Evolutionary conservation across 2,329 filamentous ascomycete species (phyloP).

Genomic region (Aureobasidium lini): DNA sequence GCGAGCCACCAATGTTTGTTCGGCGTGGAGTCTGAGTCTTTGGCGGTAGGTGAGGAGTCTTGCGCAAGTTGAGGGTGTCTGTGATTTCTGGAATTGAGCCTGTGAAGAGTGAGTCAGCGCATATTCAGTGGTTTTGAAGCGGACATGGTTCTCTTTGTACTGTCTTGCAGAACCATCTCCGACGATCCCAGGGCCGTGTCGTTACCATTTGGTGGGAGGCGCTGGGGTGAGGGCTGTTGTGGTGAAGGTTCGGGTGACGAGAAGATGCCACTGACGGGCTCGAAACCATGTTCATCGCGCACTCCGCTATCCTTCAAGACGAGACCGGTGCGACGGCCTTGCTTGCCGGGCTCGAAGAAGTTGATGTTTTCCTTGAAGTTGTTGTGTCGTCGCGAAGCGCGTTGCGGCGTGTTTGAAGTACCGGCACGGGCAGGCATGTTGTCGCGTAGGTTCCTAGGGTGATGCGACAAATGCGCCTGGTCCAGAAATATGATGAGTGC

Average conservation of each 20-base stretch:
- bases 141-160: slow-evolving; percentile 34
- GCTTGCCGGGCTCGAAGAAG: slow-evolving; percentile 18
- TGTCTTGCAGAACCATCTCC: slow-evolving; percentile 51
- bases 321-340: slow-evolving; percentile 76
- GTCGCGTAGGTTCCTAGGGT: neutral
- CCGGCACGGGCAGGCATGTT: slow-evolving; percentile 6
- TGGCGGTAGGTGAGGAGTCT: slow-evolving; percentile 41
- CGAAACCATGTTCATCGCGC: slow-evolving; percentile 87
- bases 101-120: slow-evolving; percentile 19
- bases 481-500: neutral
- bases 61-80: slow-evolving; percentile 33
- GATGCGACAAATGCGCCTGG: slow-evolving; percentile 1
- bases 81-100: slow-evolving; percentile 45
- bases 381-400: slow-evolving; percentile 15
- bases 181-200: slow-evolving; percentile 43
- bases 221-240: slow-evolving; percentile 19
- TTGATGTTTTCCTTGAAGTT: slow-evolving; percentile 17
- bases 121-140: neutral
- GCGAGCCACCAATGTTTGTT: slow-evolving; percentile 51
- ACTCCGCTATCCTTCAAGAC: slow-evolving; percentile 68
- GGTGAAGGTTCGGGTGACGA: slow-evolving; percentile 69
- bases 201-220: slow-evolving; percentile 24
- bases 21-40: slow-evolving; percentile 56
- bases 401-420: slow-evolving; percentile 14
- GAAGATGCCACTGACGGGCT: slow-evolving; percentile 78